phyloP scores from a whole-genome alignment of 2,329 filamentous ascomycete species.

The Lachnellula subtilissima region DNA sequence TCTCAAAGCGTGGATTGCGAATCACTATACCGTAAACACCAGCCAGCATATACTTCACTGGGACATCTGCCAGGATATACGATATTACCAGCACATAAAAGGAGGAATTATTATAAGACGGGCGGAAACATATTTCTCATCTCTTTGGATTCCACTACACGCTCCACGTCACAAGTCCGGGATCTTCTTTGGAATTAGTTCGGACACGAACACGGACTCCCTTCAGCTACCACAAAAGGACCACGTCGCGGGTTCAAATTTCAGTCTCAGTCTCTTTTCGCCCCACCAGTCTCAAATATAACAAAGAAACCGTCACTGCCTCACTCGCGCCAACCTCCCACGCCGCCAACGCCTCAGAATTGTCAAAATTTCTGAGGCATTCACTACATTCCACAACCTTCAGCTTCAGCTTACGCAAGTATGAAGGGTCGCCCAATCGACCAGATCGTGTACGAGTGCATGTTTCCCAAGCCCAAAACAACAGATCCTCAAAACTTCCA shows the following conservation, averaged over 20 bases:
- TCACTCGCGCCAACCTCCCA: not conserved
- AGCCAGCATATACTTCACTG: not conserved
- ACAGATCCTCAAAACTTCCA: conserved; percentile 69
- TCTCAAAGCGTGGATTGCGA: not conserved
- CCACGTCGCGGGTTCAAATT: not conserved
- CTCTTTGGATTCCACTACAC: not conserved
- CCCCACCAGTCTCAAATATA: not conserved
- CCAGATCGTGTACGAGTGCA: conserved; percentile 67
- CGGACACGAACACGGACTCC: not conserved
- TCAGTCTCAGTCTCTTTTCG: not conserved
- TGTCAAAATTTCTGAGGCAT: not conserved
- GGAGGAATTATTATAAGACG: not conserved
- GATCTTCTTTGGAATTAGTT: not conserved
- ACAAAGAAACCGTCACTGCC: not conserved
- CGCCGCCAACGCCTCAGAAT: not conserved
- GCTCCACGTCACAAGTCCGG: not conserved
- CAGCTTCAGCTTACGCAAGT: not conserved
- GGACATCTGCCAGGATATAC: not conserved
- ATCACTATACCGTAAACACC: not conserved
- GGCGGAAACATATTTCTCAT: not conserved
- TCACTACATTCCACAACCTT: conserved; percentile 7
- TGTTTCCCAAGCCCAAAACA: conserved; percentile 64
- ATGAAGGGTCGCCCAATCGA: conserved; percentile 72
- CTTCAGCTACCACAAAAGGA: not conserved
- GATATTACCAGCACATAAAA: not conserved